These are phyloP conservation scores for Rhynchosporium secalis DNA, from an alignment of 2,329 filamentous ascomycete species.

Conservation along the genomic window DNA sequence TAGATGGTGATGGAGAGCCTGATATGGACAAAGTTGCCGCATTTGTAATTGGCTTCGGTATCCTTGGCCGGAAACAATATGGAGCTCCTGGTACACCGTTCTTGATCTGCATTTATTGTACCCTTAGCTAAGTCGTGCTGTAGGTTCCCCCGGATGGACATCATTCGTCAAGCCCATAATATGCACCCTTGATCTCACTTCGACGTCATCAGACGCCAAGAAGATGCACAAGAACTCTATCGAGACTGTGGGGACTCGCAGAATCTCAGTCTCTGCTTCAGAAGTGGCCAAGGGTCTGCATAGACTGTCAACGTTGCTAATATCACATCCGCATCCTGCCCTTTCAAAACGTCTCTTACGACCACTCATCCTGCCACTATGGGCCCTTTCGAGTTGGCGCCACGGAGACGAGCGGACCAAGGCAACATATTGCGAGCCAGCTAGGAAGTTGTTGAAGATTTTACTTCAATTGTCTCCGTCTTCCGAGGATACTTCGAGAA, in stretches of 20 bases:
- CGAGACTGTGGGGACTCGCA: slow-evolving; percentile 24
- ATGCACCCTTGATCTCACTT: slow-evolving; percentile 48
- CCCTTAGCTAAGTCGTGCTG: slow-evolving; percentile 16
- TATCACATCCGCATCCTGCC: slow-evolving; percentile 67
- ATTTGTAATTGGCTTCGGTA: slow-evolving; percentile 65
- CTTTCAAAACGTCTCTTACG: slow-evolving; percentile 61
- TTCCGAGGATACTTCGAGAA: slow-evolving; percentile 7
- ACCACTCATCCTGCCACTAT: slow-evolving; percentile 61
- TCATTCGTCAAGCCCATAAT: slow-evolving; percentile 61
- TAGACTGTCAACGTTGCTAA: slow-evolving; percentile 56
- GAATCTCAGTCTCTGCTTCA: slow-evolving; percentile 44
- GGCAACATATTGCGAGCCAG: slow-evolving; percentile 47
- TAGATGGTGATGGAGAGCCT: slow-evolving; percentile 60
- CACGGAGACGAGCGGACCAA: slow-evolving; percentile 41
- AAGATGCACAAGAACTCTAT: slow-evolving; percentile 17
- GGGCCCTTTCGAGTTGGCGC: slow-evolving; percentile 59
- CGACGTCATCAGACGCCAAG: neutral
- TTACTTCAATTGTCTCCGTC: slow-evolving; percentile 57
- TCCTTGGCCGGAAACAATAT: slow-evolving; percentile 62
- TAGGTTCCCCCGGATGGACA: slow-evolving; percentile 61
- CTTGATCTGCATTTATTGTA: neutral
- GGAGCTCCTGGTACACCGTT: slow-evolving; percentile 59
- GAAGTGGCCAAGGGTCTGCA: slow-evolving; percentile 53
- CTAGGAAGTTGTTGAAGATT: slow-evolving; percentile 53
- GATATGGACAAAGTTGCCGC: slow-evolving; percentile 60